phyloP scores from a whole-genome alignment of 208 protist genomes.

The Wallacemonas sp. region DNA sequence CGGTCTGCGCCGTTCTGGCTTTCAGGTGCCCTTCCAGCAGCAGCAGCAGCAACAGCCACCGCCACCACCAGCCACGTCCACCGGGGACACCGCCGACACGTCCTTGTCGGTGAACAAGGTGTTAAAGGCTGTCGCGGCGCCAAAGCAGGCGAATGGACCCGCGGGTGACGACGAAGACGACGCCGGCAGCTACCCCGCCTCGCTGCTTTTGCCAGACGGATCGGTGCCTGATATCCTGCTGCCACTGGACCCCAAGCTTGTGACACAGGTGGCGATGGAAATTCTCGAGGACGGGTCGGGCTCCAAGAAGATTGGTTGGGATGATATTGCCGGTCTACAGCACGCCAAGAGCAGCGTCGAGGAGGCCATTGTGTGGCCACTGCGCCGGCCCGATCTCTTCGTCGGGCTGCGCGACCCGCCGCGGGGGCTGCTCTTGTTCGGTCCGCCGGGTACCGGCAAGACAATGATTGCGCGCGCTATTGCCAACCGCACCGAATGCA shows the following conservation, averaged over 20 bases:
- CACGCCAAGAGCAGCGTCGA: slow-evolving; percentile 82
- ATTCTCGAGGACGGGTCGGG: slow-evolving; percentile 64
- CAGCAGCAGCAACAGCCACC: slow-evolving; percentile 27
- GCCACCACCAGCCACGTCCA: background rate
- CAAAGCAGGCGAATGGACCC: slow-evolving; percentile 3
- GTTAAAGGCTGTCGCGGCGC: slow-evolving; percentile 17
- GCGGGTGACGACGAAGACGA: slow-evolving; percentile 26
- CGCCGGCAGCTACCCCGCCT: slow-evolving; percentile 39
- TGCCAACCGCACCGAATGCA: slow-evolving; percentile 63
- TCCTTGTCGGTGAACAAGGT: slow-evolving; percentile 20
- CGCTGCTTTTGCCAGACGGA: slow-evolving; percentile 65
- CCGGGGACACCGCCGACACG: slow-evolving; percentile 2
- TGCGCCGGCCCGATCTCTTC: slow-evolving; percentile 76
- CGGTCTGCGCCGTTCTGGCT: slow-evolving; percentile 58
- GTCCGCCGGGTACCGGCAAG: slow-evolving; percentile 91
- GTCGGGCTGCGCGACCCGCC: slow-evolving; percentile 78
- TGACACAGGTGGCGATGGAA: slow-evolving; percentile 69
- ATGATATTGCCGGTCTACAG: slow-evolving; percentile 77
- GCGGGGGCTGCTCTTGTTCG: slow-evolving; percentile 89
- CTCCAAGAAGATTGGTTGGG: slow-evolving; percentile 50
- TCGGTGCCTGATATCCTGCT: slow-evolving; percentile 56
- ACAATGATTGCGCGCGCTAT: slow-evolving; percentile 92
- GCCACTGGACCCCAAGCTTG: slow-evolving; percentile 71
- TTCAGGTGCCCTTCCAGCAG: slow-evolving; percentile 52
- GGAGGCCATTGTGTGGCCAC: slow-evolving; percentile 78